Evolutionary conservation across 305 asterid species (phyloP).

Genomic region (Solanum aculeatissimum): DNA sequence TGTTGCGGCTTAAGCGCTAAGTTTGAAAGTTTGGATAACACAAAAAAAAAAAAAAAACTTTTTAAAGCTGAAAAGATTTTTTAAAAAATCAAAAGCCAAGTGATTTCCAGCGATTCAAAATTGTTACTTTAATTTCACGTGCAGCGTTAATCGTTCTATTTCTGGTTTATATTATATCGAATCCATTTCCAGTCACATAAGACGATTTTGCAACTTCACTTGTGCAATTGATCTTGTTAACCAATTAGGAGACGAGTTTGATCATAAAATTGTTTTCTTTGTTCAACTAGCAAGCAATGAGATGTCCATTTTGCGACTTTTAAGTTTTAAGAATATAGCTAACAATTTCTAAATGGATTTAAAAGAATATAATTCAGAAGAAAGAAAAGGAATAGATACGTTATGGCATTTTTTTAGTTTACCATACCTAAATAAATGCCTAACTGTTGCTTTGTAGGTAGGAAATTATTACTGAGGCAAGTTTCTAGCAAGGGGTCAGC

Average conservation of each 20-base stretch:
- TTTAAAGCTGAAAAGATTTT: not conserved
- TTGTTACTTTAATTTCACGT: too few species aligned
- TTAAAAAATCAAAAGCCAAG: too few species aligned
- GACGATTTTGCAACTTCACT: not conserved
- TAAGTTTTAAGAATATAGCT: not conserved
- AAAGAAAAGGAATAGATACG: not conserved
- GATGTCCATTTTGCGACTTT: not conserved
- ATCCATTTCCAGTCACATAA: not conserved
- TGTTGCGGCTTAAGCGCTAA: not conserved
- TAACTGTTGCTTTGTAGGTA: not conserved
- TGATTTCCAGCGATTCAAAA: too few species aligned
- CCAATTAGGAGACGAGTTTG: not conserved
- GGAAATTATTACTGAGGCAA: not conserved
- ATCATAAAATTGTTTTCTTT: not conserved
- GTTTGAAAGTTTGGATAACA: too few species aligned
- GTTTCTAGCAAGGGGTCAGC: not conserved
- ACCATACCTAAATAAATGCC: not conserved
- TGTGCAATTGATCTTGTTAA: not conserved
- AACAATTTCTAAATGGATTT: not conserved
- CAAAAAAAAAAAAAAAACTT: too few species aligned
- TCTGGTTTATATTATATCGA: not conserved
- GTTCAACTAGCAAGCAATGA: not conserved
- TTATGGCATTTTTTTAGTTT: not conserved
- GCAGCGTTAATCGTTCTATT: too few species aligned
- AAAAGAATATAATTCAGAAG: not conserved